Evolutionary conservation across 495 filamentous ascomycete species (phyloP).

Genomic region (Penicillium coprophilum): DNA sequence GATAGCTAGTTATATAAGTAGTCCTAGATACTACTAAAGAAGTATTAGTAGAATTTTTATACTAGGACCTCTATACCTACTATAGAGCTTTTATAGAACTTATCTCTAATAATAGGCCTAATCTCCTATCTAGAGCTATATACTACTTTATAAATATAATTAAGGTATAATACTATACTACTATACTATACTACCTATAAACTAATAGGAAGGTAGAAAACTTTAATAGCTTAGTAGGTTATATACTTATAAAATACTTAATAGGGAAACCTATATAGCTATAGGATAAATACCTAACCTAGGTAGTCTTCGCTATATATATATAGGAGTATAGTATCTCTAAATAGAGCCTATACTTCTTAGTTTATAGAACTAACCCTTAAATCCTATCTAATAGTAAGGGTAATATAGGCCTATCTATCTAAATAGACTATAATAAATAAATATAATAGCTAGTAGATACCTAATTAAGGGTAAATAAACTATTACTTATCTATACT

Average conservation of each 20-base stretch:
- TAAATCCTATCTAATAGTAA: neutral
- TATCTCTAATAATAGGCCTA: conserved; percentile 1
- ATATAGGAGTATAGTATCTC: neutral
- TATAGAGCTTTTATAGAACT: neutral
- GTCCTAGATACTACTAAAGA: neutral
- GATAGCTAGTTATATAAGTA: neutral
- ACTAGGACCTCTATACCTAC: neutral
- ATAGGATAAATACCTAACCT: neutral
- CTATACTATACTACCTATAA: neutral
- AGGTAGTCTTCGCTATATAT: neutral
- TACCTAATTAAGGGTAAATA: neutral
- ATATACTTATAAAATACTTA: conserved; percentile 10
- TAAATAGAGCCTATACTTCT: neutral
- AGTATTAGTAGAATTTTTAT: neutral
- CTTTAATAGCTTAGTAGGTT: neutral
- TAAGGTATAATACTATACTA: neutral
- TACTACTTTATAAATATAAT: neutral
- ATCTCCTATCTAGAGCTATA: neutral
- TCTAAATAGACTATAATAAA: neutral
- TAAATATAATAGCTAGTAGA: neutral
- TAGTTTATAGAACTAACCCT: conserved; percentile 1
- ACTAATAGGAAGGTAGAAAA: conserved; percentile 4
- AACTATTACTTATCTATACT: neutral
- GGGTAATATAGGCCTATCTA: neutral
- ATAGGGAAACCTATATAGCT: neutral